Base-by-base conservation (phyloP, 768 basidiomycete species). In the Russula earlei region DNA sequence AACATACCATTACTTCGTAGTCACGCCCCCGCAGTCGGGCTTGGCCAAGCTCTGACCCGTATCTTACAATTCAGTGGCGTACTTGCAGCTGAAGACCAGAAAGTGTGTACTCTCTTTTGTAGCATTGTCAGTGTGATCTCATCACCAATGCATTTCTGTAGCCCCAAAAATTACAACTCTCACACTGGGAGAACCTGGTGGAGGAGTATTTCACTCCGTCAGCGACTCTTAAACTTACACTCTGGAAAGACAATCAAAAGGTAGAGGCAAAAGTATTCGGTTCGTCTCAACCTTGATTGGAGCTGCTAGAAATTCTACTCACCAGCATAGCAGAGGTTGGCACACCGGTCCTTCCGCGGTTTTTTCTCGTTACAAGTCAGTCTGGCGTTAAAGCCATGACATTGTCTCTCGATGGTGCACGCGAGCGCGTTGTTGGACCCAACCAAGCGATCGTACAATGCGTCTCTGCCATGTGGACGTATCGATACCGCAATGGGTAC, bases 351-450 rank as follows among this genome's bases (percentile, higher is more conserved):
- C 73, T 90, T 33, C 86, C 88, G 12, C 84, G 87, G 25, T 91
- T 91, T 70, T 89, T 91, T 72, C 77, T 88, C 31, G 87, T 89
- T 19, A 89, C 87, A 0, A 84, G 84, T 2, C 85, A 88, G 66
- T 87, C 89, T 4, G 90, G 89, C 25, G 89, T 91, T 49, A 83
- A 83, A 60, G 85, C 85, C 5, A 91, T 91, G 86, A 77, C 81
- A 14, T 69, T 91, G n/a, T 78, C 81, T 1, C 73, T 91, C 22
- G 86, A 90, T 63, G 86, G 85, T 38, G 87, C 84, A 1, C 79
- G 83, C 14, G 90, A 92, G 65, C 76, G 85, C 54, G 54, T 73
- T 5, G 74, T 77, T 8, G 76, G 75, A 52, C 74, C 75, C 50
- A 62, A 65, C 29, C 71, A 72, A 33, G 70, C 70, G 11, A 68